Evolutionary conservation across 2,329 filamentous ascomycete species (phyloP), one percentile per base, ranked within the genome.

Genomic region (Phoma sp.): DNA sequence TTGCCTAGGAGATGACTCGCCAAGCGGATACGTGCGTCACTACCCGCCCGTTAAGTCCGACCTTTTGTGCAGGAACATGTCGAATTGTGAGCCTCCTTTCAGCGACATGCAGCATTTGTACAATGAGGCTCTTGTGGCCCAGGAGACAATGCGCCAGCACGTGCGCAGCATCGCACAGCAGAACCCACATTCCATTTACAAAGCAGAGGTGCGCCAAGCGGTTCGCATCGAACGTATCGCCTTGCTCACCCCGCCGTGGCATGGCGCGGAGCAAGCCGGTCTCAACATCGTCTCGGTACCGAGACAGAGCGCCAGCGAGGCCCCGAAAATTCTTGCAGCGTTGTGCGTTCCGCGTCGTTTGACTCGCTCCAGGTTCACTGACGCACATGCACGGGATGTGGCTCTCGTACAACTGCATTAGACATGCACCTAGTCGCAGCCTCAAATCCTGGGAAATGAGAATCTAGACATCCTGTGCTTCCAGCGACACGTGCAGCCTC

Each of bases 281-380:
- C 61, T 63, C 61, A 61, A 59, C 55, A 55, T 25, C 37, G 58
- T 60, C 52, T 61, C 57, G 60, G 50, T 61, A 55, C 58, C 52
- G 40, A 57, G 47, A 48, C 38, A 35, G 25, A 4, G 46, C 52
- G 37, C 39, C 37, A 33, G 46, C 17, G 33, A 37, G 41, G 31
- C 43, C 49, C 47, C 36, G 38, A 51, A 47, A 44, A 59, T 47
- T 56, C 48, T 48, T 59, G 57, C 47, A 24, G 35, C 52, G 45
- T 32, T 33, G 47, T 29, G 41, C 36, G 31, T 44, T 57, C 53
- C 48, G 53, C 22, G 15, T 24, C 31, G 17, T 38, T 51, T 48
- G 43, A 57, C 53, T 57, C 48, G 53, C 48, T 51, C 43, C 43
- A 51, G 47, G 39, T 43, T 51, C 43, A 36, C 46, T 55, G 46